Evolutionary conservation across 345 rosid species (phyloP), one percentile per base, ranked within the genome.

Genomic region (Aegle marmelos): DNA sequence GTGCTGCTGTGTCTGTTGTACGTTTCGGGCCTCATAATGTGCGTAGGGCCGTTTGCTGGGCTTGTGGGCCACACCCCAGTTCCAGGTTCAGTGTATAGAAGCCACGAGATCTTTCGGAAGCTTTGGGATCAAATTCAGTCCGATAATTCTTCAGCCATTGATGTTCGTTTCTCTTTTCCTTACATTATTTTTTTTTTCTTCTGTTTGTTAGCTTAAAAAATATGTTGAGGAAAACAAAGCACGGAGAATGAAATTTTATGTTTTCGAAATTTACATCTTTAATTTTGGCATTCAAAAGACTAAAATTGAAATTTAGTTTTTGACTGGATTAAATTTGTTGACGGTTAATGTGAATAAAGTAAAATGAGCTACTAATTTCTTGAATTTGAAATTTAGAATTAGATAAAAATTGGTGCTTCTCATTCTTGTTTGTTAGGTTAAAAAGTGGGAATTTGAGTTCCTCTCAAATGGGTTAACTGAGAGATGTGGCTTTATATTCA

Each of bases 11-110:
- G 92, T 6, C 74, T 92, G 76, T 76, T 93, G 80, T 95, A 95
- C 83, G 72, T 94, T 78, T 88, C 88, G 37, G 97, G 92, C 10
- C 79, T 95, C 82, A 79, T 93, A 79, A 83, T 92, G 92, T 95
- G 96, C 67, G 90, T 92, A 70, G 94, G 96, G 48, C 98, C 95
- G 41, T 86, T 93, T 83, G 88, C 98, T 11, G 86, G 88, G 22
- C 85, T 90, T 22, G 76, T 89, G 60, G 89, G 89, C 58, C 87
- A 78, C 76, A 65, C 85, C 65, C 59, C 84, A 60, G 63, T 79
- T 77, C 96, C 98, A 70, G 96, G 94, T 33, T 89, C 94, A 48
- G 93, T 91, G 59, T 95, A 95, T 59, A 89, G 95, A 64, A 95
- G 97, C 87, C 92, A 89, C 70, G 83, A 88, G 83, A 81, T 91